A percentile compares a stretch with the other conserved stretches of the same genome.
Conservation (phyloP, 2,329 filamentous ascomycete species). For the Monilinia polystroma region DNA sequence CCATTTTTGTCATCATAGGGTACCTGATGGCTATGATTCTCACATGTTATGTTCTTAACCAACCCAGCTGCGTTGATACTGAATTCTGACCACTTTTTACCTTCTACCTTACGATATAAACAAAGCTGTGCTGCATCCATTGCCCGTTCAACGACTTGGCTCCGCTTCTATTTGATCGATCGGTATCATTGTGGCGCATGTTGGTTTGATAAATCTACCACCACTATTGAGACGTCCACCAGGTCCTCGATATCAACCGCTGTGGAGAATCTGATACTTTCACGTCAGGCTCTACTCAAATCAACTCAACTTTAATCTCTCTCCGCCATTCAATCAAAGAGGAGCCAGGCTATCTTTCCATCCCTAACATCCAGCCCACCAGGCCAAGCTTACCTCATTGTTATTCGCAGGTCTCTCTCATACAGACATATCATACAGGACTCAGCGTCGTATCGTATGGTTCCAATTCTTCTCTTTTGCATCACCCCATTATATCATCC, state of each 20-base stretch:
- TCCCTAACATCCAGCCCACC: constrained; percentile 13
- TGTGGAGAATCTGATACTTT: constrained; percentile 16
- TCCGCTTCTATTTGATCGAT: constrained; percentile 20
- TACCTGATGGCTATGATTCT: constrained; percentile 14
- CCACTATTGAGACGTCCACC: constrained; percentile 4
- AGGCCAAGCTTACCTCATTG: constrained; percentile 21
- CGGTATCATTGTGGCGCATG: constrained; percentile 17
- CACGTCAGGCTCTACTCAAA: constrained; percentile 18
- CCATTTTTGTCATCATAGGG: constrained; percentile 10
- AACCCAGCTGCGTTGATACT: constrained; percentile 17
- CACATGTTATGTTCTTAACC: constrained; percentile 2
- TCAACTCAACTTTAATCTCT: neutral
- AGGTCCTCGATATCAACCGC: neutral
- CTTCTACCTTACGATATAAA: neutral
- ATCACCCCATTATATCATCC: constrained; percentile 8
- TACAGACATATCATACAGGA: constrained; percentile 19
- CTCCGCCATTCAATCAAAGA: constrained; percentile 1
- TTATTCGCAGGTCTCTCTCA: constrained; percentile 13
- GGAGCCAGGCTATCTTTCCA: constrained; percentile 5
- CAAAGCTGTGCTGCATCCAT: constrained; percentile 13
- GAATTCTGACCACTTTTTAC: neutral
- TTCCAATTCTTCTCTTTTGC: constrained; percentile 13
- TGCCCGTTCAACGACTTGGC: constrained; percentile 20
- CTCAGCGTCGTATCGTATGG: constrained; percentile 18
- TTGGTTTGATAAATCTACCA: constrained; percentile 13